Conservation (phyloP, 116 monocot genomes). For the Posidonia oceanica region DNA sequence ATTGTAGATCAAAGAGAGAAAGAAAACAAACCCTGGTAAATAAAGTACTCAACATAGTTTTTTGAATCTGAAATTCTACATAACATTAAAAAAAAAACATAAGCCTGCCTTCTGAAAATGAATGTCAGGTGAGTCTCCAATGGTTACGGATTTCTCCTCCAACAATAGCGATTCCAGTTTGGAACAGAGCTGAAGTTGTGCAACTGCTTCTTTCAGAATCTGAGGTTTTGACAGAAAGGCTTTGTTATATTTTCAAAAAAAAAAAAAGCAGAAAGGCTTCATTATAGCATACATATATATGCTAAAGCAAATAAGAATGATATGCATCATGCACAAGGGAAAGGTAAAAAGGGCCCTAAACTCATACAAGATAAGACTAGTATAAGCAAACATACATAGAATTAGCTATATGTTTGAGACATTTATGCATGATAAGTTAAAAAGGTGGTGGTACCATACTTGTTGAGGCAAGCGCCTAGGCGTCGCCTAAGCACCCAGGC, state of each 20-base stretch:
- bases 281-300: neutral
- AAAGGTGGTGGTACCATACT: too few species aligned
- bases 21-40: neutral
- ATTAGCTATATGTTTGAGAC: too few species aligned
- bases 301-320: too few species aligned
- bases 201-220: constrained; percentile 70
- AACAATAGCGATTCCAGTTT: constrained; percentile 60
- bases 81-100: neutral
- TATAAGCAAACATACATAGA: neutral
- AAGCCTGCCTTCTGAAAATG: constrained; percentile 75
- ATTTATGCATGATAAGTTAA: too few species aligned
- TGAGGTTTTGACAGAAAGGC: constrained; percentile 10
- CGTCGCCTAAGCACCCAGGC: too few species aligned
- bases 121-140: constrained; percentile 48
- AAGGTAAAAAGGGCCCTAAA: neutral
- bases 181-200: constrained; percentile 62
- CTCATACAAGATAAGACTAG: neutral
- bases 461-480: too few species aligned
- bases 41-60: neutral
- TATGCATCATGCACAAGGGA: neutral
- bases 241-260: neutral
- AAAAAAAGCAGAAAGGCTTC: neutral
- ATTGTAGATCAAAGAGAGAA: neutral
- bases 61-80: neutral
- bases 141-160: constrained; percentile 57